Evolutionary conservation across 2,329 filamentous ascomycete species (phyloP), one percentile per base, ranked within the genome.

Genomic region (Mycosphaerelloides madeirae): DNA sequence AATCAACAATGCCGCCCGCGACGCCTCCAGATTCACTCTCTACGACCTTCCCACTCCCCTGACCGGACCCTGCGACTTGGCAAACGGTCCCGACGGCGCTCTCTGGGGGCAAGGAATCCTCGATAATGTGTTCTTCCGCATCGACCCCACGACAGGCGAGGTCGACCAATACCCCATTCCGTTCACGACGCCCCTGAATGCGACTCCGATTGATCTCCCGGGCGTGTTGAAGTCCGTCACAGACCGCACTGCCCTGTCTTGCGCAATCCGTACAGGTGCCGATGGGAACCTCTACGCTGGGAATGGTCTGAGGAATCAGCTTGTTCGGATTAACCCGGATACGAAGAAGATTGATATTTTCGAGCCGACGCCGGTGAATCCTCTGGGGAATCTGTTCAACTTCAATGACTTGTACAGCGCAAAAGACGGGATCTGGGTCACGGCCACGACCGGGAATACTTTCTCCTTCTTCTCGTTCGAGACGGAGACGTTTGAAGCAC

Each of bases 331-430:
- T 28, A 48, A 52, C 29, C 51, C 50, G 1, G 28, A 7, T 3
- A 38, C 39, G 12, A 38, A 25, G 20, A 15, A 34, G 6, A 47
- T 47, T 15, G 29, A 39, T 12, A 37, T 44, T 19, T 33, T 44
- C n/a, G 19, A 44, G 34, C 31, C 29, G 9, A 37, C 8, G 14
- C 33, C 29, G 5, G 28, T 49, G 13, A 58, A 53, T 38, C 50
- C 54, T 3, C 18, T 40, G 1, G 54, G 56, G 2, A 51, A 59
- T 28, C 36, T 58, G 12, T 49, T 54, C 15, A 50, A 50, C 1
- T 56, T 58, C 33, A 58, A 59, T 16, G 56, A 58, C 29, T 28
- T 59, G 5, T 57, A 45, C 33, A 41, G 48, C 15, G 55, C 46
- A 15, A 31, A 43, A 13, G 41, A 53, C 19, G 56, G 56, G 3